These are phyloP conservation scores for Coprinopsis cinerea DNA, from an alignment of 768 basidiomycete species.

Conservation along the genomic window DNA sequence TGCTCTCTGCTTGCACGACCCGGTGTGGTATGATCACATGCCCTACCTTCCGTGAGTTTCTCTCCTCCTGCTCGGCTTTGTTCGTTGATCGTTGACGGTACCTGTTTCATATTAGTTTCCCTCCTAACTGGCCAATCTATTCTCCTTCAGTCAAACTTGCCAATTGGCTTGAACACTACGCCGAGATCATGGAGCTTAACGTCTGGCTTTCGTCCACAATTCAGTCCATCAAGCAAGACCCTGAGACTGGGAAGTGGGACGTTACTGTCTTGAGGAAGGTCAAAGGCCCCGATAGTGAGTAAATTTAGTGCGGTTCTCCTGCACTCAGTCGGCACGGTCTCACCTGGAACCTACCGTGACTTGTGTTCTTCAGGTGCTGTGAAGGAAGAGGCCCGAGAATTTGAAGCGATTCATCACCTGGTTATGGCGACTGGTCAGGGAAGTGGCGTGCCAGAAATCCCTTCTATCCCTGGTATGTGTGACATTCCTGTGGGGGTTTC, in stretches of 20 bases:
- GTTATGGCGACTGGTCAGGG: constrained; percentile 53
- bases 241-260: constrained; percentile 36
- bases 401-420: constrained; percentile 35
- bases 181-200: constrained; percentile 51
- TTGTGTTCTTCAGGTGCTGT: not conserved
- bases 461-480: constrained; percentile 15
- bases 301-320: not conserved
- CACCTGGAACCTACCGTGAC: no score
- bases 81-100: constrained; percentile 33
- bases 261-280: constrained; percentile 29
- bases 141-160: constrained; percentile 55
- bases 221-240: constrained; percentile 31
- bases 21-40: constrained; percentile 32
- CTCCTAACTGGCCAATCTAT: constrained; percentile 51
- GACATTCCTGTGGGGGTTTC: not conserved
- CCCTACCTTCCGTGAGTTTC: constrained; percentile 13
- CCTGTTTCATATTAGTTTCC: constrained; percentile 56
- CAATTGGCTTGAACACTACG: constrained; percentile 61
- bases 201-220: constrained; percentile 54
- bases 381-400: not conserved
- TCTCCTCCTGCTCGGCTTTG: constrained; percentile 11
- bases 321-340: no score
- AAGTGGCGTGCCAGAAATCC: constrained; percentile 40
- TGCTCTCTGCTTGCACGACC: constrained; percentile 48
- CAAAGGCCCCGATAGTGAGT: not conserved